These are phyloP conservation scores for Cucurbita maxima DNA, from an alignment of 306 rosid species.

Conservation along the genomic window DNA sequence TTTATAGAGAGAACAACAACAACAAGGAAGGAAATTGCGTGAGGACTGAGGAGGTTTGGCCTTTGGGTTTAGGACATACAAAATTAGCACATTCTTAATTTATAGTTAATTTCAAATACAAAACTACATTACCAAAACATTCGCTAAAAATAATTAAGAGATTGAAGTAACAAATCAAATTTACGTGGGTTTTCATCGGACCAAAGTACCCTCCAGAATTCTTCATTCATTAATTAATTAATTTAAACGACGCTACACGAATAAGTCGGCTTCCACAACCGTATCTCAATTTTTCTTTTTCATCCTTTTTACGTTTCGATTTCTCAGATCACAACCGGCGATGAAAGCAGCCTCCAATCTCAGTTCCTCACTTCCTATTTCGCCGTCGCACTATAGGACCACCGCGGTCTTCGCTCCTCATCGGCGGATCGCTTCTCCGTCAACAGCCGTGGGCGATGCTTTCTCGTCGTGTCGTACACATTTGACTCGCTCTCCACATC, in stretches of 20 bases:
- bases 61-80: no score
- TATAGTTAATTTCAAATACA: not conserved
- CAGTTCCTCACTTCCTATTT: not conserved
- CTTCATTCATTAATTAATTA: no score
- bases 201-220: not conserved
- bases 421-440: not conserved
- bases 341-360: not conserved
- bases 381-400: not conserved
- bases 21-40: conserved; percentile 54
- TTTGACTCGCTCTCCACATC: not conserved
- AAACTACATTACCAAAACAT: no score
- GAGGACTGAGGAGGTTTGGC: conserved; percentile 23
- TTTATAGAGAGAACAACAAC: conserved; percentile 16
- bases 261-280: not conserved
- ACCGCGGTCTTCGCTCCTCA: not conserved
- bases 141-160: no score
- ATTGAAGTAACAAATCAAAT: no score
- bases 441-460: not conserved
- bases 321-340: not conserved
- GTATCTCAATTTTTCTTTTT: not conserved
- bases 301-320: not conserved
- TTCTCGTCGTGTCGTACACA: not conserved
- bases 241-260: no score
- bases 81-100: not conserved
- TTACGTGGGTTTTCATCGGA: not conserved